These are phyloP conservation scores for Pythium vanterpoolii DNA, from an alignment of 352 stramenopile genomes.

Conservation along the genomic window DNA sequence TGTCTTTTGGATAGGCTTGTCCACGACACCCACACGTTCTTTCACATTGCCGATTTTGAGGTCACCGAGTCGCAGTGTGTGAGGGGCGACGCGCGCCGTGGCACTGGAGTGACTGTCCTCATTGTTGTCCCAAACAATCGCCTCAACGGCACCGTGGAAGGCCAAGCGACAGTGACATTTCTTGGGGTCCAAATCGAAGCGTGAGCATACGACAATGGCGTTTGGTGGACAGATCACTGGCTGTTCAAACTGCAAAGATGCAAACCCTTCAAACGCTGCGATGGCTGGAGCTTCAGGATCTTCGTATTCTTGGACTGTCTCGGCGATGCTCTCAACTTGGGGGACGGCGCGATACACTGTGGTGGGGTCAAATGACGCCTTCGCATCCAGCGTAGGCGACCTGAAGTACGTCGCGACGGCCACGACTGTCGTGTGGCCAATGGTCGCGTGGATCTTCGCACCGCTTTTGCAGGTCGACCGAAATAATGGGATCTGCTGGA, in stretches of 20 bases:
- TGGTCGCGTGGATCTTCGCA: slow-evolving; percentile 66
- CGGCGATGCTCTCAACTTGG: slow-evolving; percentile 24
- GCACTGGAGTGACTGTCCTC: slow-evolving; percentile 1
- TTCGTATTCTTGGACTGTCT: neutral
- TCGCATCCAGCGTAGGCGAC: slow-evolving; percentile 5
- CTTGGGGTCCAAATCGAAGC: slow-evolving; percentile 68
- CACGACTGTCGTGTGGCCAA: slow-evolving; percentile 76
- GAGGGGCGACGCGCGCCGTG: neutral
- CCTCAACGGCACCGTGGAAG: slow-evolving; percentile 58
- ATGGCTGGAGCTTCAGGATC: neutral
- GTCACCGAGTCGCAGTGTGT: slow-evolving; percentile 20
- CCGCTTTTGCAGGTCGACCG: slow-evolving; percentile 49
- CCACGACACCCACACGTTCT: slow-evolving; percentile 49
- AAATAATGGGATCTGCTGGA: slow-evolving; percentile 64
- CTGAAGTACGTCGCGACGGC: slow-evolving; percentile 62
- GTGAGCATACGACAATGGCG: slow-evolving; percentile 65
- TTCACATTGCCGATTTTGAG: slow-evolving; percentile 68
- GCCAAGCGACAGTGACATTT: slow-evolving; percentile 60
- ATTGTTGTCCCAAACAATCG: slow-evolving; percentile 29
- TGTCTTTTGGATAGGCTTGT: slow-evolving; percentile 38
- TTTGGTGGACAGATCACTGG: slow-evolving; percentile 50
- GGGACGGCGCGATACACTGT: slow-evolving; percentile 47
- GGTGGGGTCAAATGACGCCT: slow-evolving; percentile 31
- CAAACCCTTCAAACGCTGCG: slow-evolving; percentile 29
- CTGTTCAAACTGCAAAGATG: slow-evolving; percentile 68